Evolutionary conservation across 2,329 filamentous ascomycete species (phyloP).

Genomic region (Madurella fahalii): DNA sequence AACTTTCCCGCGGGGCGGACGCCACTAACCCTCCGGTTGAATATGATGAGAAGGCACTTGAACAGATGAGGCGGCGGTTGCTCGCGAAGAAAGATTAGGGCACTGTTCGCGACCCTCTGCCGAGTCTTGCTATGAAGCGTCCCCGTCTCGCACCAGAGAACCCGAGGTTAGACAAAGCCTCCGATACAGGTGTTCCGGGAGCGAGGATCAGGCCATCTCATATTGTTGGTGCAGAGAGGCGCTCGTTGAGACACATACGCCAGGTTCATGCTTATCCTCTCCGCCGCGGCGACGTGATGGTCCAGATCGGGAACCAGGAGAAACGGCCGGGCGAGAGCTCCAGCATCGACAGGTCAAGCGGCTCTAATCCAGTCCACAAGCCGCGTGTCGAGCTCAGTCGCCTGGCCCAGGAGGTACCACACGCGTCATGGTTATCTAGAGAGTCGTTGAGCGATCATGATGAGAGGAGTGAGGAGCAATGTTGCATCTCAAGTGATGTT

Average conservation of each 20-base stretch:
- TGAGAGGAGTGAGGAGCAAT: neutral
- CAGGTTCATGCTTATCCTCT: conserved; percentile 1
- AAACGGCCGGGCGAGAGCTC: conserved; percentile 23
- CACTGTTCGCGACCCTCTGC: conserved; percentile 11
- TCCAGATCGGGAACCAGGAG: conserved; percentile 36
- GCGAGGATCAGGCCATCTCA: conserved; percentile 7
- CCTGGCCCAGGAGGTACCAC: neutral
- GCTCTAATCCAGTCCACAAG: neutral
- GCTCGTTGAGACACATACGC: conserved; percentile 2
- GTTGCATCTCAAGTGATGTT: conserved; percentile 15
- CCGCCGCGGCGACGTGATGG: conserved; percentile 24
- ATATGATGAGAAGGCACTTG: conserved; percentile 14
- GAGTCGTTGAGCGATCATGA: neutral
- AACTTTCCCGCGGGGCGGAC: neutral
- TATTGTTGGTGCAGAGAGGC: conserved; percentile 3
- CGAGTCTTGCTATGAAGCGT: conserved; percentile 16
- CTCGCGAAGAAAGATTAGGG: conserved; percentile 20
- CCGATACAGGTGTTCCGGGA: neutral
- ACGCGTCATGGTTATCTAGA: neutral
- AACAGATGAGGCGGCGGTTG: conserved; percentile 19
- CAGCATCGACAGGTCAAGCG: neutral
- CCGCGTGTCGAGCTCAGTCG: neutral
- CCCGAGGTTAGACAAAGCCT: neutral
- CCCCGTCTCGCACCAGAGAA: neutral
- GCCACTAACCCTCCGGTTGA: neutral